Evolutionary conservation across 2,329 filamentous ascomycete species (phyloP).

Genomic region (Trichocomaceae sp.): DNA sequence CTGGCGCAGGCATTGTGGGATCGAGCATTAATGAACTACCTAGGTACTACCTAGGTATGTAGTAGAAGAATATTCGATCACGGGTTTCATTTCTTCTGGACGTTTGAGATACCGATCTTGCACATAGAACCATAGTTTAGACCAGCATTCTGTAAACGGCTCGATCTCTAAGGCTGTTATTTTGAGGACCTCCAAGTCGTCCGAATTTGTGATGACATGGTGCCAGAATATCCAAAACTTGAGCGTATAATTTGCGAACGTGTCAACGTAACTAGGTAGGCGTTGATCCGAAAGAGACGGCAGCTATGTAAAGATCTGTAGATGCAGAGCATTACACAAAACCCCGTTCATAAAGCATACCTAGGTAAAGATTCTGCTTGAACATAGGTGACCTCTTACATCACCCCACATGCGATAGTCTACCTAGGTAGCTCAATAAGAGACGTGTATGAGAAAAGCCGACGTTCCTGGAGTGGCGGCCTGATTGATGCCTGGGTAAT

Average conservation of each 20-base stretch:
- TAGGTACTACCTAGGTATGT: too few relatives aligned
- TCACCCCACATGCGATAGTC: too few relatives aligned
- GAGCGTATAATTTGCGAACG: background rate
- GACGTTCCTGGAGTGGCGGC: too few relatives aligned
- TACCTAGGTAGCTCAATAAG: too few relatives aligned
- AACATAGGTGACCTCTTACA: too few relatives aligned
- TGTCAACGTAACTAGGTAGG: background rate
- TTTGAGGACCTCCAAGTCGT: background rate
- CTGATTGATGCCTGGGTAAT: too few relatives aligned
- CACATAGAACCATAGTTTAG: constrained; percentile 21
- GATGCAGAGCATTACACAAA: too few relatives aligned
- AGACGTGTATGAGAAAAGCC: too few relatives aligned
- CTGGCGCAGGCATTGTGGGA: background rate
- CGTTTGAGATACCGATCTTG: constrained; percentile 45
- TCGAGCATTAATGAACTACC: constrained; percentile 1
- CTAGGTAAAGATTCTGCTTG: too few relatives aligned
- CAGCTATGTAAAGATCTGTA: too few relatives aligned
- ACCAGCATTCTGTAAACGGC: background rate
- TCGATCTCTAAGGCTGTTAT: background rate
- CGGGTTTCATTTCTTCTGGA: constrained; percentile 37
- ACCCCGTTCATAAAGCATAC: too few relatives aligned
- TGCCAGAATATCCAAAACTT: background rate
- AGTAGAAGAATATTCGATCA: constrained; percentile 22
- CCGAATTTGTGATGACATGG: background rate
- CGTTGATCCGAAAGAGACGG: background rate